Evolutionary conservation across 768 basidiomycete species (phyloP).

Genomic region (Leccinum subtestaceum): DNA sequence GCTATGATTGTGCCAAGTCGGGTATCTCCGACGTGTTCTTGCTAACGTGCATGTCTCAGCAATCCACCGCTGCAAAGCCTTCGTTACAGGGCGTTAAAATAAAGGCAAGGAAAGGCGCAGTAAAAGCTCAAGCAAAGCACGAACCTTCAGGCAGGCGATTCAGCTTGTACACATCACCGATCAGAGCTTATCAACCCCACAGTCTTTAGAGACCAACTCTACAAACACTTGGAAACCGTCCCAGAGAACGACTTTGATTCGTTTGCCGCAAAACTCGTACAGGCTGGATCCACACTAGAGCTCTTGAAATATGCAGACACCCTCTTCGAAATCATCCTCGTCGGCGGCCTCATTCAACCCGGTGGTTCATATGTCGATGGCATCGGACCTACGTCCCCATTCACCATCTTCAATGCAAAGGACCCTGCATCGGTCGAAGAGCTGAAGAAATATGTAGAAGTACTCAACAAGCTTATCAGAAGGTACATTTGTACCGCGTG

Average conservation of each 20-base stretch:
- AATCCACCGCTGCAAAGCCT: conserved; percentile 80
- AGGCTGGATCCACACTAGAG: conserved; percentile 91
- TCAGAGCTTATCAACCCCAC: conserved; percentile 12
- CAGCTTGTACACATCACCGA: neutral
- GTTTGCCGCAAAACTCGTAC: conserved; percentile 78
- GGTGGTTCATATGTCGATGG: conserved; percentile 91
- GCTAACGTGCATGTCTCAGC: conserved; percentile 85
- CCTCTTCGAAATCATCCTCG: conserved; percentile 93
- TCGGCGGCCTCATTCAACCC: conserved; percentile 94
- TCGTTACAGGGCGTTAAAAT: conserved; percentile 91
- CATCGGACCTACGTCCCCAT: conserved; percentile 79
- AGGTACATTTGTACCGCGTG: conserved; percentile 48
- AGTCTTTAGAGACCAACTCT: conserved; percentile 94
- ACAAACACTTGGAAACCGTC: conserved; percentile 85
- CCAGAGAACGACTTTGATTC: conserved; percentile 78
- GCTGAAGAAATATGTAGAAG: conserved; percentile 91
- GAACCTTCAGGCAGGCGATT: conserved; percentile 63
- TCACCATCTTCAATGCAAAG: conserved; percentile 82
- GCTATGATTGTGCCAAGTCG: conserved; percentile 10
- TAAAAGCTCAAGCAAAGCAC: conserved; percentile 92
- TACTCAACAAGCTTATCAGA: conserved; percentile 93
- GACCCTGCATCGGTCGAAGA: conserved; percentile 79
- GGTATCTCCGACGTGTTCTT: conserved; percentile 23
- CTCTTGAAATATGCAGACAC: conserved; percentile 96
- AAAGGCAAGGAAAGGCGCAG: conserved; percentile 89